Evolutionary conservation across 768 basidiomycete species (phyloP).

Genomic region (Suillus americanus): DNA sequence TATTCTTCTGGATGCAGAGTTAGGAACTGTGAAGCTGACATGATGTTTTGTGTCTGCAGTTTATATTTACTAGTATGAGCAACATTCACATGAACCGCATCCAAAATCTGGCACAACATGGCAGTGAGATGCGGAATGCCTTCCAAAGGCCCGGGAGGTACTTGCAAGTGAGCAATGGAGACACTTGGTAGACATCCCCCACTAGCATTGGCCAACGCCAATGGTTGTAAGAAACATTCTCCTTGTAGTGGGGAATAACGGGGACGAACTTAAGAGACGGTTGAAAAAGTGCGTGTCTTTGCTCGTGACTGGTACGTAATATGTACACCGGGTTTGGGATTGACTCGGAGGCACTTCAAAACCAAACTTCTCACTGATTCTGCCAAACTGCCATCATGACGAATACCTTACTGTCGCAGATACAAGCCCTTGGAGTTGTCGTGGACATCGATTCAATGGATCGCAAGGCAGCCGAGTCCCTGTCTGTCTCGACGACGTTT

Average conservation of each 20-base stretch:
- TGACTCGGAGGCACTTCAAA: background rate
- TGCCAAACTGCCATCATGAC: constrained; percentile 9
- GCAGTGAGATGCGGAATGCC: constrained; percentile 46
- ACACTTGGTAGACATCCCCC: background rate
- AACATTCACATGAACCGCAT: constrained; percentile 92
- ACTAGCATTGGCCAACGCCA: background rate
- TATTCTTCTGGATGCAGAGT: constrained; percentile 83
- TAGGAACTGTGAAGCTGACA: constrained; percentile 70
- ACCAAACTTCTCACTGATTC: background rate
- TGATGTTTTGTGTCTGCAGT: constrained; percentile 71
- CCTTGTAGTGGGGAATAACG: background rate
- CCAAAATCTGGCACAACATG: constrained; percentile 59
- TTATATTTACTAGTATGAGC: constrained; percentile 75
- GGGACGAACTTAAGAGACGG: background rate
- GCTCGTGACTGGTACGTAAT: constrained; percentile 1
- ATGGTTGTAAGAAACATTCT: background rate
- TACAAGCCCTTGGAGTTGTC: constrained; percentile 36
- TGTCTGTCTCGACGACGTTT: constrained; percentile 33
- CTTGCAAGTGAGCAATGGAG: background rate
- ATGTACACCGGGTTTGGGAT: background rate
- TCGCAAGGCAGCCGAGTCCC: constrained; percentile 35
- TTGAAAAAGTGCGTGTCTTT: background rate
- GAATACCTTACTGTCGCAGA: constrained; percentile 36
- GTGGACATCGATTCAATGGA: constrained; percentile 51
- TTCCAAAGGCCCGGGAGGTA: background rate